Base-by-base conservation (phyloP, 2,329 filamentous ascomycete genomes). In the Aspergillus pseudotamarii region DNA sequence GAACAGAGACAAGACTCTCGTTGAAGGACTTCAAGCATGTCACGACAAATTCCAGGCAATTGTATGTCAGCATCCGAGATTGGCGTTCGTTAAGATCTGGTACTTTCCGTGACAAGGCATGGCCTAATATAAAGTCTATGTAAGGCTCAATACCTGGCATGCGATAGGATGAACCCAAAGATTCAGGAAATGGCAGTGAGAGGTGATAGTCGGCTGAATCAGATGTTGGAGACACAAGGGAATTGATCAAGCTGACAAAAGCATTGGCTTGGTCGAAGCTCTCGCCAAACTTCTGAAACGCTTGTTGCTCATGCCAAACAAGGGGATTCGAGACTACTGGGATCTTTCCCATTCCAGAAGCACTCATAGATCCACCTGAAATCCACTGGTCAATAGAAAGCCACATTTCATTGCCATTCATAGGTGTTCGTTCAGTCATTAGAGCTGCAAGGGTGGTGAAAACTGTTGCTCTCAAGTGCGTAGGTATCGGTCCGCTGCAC, bases 71-170 rank as follows among this genome's bases (percentile, higher is more conserved):
- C 10, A 94, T 84, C 51, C 90, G 87, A 30, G 88, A 85, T 74
- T 96, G 92, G 46, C 87, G 80, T 56, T 87, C 80, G 65, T 92
- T 91, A 8, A 91, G 78, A 60, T 93, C 90, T 41, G 85, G 85
- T 12, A 87, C 82, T 65, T 88, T 90, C 57, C 86, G 84, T 19
- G 86, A 87, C 71, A 96, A 91, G 19, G 96, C 87, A 61, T 90
- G 86, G 19, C 92, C 93, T 66, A 98, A 80, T 23, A 93, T 89
- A 75, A 95, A 97, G 78, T 99, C 96, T 61, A 98, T 85, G 71
- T 97, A 99, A 1, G 91, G 88, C 64, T 97, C 94, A 64, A 99
- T 93, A 2, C 96, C 95, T 16, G 93, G 88, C 79, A 89, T 89
- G 59, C 95, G 89, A 70, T 90, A 91, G 12, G 88, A 85, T 19